Evolutionary conservation across 1,284 basidiomycete genomes (phyloP), one percentile per base, ranked within the genome.

Genomic region (Kwoniella shivajii): DNA sequence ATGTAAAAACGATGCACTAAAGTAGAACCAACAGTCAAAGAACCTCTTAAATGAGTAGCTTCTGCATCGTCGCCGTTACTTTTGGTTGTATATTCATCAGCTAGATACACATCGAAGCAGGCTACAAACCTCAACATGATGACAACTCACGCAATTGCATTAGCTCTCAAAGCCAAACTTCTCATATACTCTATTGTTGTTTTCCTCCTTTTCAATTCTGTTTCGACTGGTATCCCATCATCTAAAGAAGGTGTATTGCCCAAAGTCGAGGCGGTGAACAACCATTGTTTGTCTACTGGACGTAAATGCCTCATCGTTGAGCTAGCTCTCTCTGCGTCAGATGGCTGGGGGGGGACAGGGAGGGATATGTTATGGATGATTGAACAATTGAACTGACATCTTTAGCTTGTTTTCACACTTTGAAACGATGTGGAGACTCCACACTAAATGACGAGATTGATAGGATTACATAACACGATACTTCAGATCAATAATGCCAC

Each of bases 1-100:
- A 96, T 93, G 79, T 90, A 96, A 78, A 96, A 96, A 13, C 93
- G 85, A 76, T 96, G 93, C 61, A 95, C 88, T 83, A 91, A 91
- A 4, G 88, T 89, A 27, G 90, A 88, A 16, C 90, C 91, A 27
- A 88, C 88, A 60, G 87, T 88, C 79, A 92, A 83, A 9, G 69
- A 61, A 7, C 68, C 68, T 51, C 71, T 63, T 48, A 18, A 42
- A 42, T 50, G 46, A n/a, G 22, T 26, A 20, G 53, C 41, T 36
- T 61, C 62, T 3, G 54, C 41, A 31, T 68, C 64, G 7, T 58
- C 24, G 29, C 5, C 10, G 7, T 31, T 52, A 20, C 27, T 24
- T 31, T 18, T 24, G 4, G 13, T 24, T n/a, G n/a, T n/a, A n/a
- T n/a, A n/a, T n/a, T n/a, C n/a, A n/a, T n/a, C n/a, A n/a, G n/a